Conservation (phyloP, 2,329 filamentous ascomycete genomes). For the Stagonosporopsis vannaccii region DNA sequence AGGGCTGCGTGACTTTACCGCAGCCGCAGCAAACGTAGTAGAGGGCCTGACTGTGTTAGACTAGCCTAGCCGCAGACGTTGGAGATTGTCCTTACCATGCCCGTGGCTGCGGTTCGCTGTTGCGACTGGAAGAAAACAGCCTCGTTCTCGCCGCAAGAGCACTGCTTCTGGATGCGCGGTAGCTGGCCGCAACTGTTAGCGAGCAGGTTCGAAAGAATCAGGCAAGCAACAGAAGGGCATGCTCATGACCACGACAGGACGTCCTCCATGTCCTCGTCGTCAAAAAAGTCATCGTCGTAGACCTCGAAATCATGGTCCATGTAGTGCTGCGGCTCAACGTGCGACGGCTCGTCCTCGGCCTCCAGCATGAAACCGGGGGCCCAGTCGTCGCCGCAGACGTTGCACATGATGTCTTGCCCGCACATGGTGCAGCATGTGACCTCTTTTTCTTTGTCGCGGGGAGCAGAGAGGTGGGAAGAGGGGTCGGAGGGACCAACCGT, state of each 20-base stretch:
- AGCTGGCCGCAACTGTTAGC: slow-evolving; percentile 67
- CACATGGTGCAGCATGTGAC: slow-evolving; percentile 65
- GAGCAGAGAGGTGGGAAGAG: slow-evolving; percentile 39
- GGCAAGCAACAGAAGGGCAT: slow-evolving; percentile 41
- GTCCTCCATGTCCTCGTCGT: slow-evolving; percentile 41
- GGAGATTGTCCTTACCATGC: slow-evolving; percentile 74
- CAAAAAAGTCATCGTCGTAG: slow-evolving; percentile 31
- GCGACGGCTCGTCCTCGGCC: slow-evolving; percentile 48
- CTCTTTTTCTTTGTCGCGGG: slow-evolving; percentile 30
- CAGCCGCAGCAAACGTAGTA: slow-evolving; percentile 87
- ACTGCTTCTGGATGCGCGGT: slow-evolving; percentile 84
- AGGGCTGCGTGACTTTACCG: slow-evolving; percentile 76
- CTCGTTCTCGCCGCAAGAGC: slow-evolving; percentile 87
- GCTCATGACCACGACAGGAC: slow-evolving; percentile 45
- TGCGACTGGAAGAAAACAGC: slow-evolving; percentile 99
- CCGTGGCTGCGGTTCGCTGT: slow-evolving; percentile 93
- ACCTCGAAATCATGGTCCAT: slow-evolving; percentile 22
- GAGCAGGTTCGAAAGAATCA: slow-evolving; percentile 48
- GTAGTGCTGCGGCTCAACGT: slow-evolving; percentile 31
- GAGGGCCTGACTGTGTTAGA: slow-evolving; percentile 52
- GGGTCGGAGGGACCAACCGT: slow-evolving; percentile 78
- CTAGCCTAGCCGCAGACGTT: not conserved
- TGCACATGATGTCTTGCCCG: slow-evolving; percentile 64
- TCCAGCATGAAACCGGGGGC: slow-evolving; percentile 56
- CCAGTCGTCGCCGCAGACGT: slow-evolving; percentile 57